Evolutionary conservation across 306 rosid genomes (phyloP).

Genomic region (Castanopsis chinensis): DNA sequence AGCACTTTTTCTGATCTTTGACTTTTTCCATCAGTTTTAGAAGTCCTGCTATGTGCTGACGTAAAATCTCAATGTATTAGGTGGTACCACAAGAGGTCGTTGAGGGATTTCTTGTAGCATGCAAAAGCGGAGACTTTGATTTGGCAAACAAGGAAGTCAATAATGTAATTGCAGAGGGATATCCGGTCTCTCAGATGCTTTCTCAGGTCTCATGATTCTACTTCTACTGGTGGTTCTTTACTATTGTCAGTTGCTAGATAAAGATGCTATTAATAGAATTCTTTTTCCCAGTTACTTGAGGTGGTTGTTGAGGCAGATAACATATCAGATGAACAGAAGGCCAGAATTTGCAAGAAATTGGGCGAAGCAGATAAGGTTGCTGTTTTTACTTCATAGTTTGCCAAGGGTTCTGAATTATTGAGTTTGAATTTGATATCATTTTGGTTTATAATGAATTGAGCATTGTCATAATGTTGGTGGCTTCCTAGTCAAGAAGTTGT

Average conservation of each 20-base stretch:
- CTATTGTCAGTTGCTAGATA: constrained; percentile 1
- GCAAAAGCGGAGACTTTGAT: constrained; percentile 87
- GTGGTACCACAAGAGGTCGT: constrained; percentile 66
- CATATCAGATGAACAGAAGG: constrained; percentile 85
- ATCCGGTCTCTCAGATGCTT: constrained; percentile 88
- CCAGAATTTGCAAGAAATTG: constrained; percentile 79
- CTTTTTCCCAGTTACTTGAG: constrained; percentile 62
- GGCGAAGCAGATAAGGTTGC: constrained; percentile 88
- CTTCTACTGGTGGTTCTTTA: not conserved
- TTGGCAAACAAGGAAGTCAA: constrained; percentile 84
- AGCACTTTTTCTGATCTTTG: not conserved
- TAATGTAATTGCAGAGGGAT: constrained; percentile 87
- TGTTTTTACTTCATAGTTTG: not conserved
- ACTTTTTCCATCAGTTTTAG: not conserved
- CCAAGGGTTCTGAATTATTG: not conserved
- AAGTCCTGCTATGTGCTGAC: constrained; percentile 10
- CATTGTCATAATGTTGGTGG: not conserved
- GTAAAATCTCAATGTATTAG: constrained; percentile 37
- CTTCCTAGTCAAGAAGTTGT: not conserved
- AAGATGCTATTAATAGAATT: constrained; percentile 5
- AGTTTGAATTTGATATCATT: not conserved
- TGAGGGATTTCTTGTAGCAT: constrained; percentile 54
- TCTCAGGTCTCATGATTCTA: constrained; percentile 51
- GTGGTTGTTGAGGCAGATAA: constrained; percentile 65
- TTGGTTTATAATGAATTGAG: not conserved